These are phyloP conservation scores for Stenocarpella maydis DNA, from an alignment of 2,329 filamentous ascomycete species.

Conservation along the genomic window DNA sequence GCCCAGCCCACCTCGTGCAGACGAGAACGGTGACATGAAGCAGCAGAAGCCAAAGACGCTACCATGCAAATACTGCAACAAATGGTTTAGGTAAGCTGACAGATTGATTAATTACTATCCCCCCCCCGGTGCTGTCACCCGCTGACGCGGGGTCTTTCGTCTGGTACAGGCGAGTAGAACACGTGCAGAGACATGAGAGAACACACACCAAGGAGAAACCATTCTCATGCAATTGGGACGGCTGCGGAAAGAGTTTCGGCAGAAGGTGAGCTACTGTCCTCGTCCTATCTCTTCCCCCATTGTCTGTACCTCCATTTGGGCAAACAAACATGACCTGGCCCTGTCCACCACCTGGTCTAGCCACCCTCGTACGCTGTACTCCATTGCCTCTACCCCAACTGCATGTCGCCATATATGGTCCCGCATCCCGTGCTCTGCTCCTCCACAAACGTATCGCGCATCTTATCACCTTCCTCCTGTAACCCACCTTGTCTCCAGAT, in stretches of 20 bases:
- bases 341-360: slow-evolving; percentile 5
- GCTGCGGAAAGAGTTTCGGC: slow-evolving; percentile 70
- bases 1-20: slow-evolving; percentile 48
- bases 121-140: slow-evolving; percentile 44
- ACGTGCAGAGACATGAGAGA: slow-evolving; percentile 70
- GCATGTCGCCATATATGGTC: slow-evolving; percentile 26
- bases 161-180: slow-evolving; percentile 65
- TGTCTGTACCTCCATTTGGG: not conserved
- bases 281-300: slow-evolving; percentile 28
- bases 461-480: slow-evolving; percentile 34
- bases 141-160: slow-evolving; percentile 49
- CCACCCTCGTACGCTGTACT: slow-evolving; percentile 15
- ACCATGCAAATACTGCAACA: slow-evolving; percentile 70
- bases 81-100: slow-evolving; percentile 64
- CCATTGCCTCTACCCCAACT: slow-evolving; percentile 23
- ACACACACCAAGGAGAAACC: slow-evolving; percentile 73
- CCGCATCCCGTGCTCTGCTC: slow-evolving; percentile 25
- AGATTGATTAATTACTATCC: slow-evolving; percentile 36
- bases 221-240: slow-evolving; percentile 66
- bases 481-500: slow-evolving; percentile 35
- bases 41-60: slow-evolving; percentile 69
- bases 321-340: slow-evolving; percentile 17
- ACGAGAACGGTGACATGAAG: slow-evolving; percentile 60
- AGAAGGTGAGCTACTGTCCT: slow-evolving; percentile 59
- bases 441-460: slow-evolving; percentile 23